Conservation (phyloP, 1,284 basidiomycete genomes). For the Pseudozyma tsukubaensis region DNA sequence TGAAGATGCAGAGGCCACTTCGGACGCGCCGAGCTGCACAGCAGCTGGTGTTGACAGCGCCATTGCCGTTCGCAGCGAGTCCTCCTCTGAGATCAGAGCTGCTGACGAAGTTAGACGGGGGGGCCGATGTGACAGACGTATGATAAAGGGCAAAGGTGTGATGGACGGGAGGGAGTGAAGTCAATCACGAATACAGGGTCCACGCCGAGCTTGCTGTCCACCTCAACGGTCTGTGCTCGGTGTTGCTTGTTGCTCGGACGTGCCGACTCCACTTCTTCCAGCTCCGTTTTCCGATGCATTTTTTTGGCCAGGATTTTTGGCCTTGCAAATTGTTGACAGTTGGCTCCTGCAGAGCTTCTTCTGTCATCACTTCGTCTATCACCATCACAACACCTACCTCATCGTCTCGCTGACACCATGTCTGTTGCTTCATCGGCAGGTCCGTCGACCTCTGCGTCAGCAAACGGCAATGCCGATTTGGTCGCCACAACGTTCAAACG, state of each 20-base stretch:
- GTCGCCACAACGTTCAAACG: slow-evolving; percentile 54
- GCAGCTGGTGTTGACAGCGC: slow-evolving; percentile 20
- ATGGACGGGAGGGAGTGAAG: neutral
- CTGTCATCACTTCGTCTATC: neutral
- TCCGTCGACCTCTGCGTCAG: slow-evolving; percentile 1
- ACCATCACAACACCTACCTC: slow-evolving; percentile 2
- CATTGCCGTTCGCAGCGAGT: slow-evolving; percentile 7
- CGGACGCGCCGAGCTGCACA: slow-evolving; percentile 17
- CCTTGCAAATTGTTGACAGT: neutral
- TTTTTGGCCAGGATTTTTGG: slow-evolving; percentile 14
- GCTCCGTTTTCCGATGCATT: slow-evolving; percentile 8
- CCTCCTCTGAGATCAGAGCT: neutral
- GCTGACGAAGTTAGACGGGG: neutral
- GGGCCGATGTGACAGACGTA: neutral
- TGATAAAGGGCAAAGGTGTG: slow-evolving; percentile 2
- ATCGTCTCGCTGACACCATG: slow-evolving; percentile 15
- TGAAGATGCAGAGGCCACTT: neutral
- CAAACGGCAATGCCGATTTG: slow-evolving; percentile 19
- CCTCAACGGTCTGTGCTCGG: slow-evolving; percentile 28
- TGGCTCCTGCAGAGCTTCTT: slow-evolving; percentile 1
- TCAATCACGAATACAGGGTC: neutral
- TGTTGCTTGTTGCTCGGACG: neutral
- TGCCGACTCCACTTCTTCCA: slow-evolving; percentile 28
- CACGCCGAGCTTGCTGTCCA: neutral
- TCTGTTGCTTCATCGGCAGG: slow-evolving; percentile 14